A percentile compares a stretch with the other conserved stretches of the same genome.
Evolutionary conservation across 1,284 basidiomycete species (phyloP).

Genomic region (Gymnopus androsaceus): DNA sequence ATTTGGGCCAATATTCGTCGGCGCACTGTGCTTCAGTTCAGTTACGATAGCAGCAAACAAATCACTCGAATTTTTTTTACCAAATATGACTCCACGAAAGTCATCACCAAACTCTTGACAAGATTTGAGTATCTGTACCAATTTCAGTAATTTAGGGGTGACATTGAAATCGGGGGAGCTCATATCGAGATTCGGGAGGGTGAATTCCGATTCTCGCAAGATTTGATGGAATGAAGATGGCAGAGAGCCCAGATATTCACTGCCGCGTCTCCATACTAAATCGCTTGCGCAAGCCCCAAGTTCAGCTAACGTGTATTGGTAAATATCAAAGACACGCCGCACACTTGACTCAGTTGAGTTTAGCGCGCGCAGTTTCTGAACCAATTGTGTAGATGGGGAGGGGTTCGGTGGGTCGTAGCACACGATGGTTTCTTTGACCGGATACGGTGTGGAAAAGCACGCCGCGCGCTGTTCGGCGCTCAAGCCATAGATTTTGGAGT

Average conservation of each 20-base stretch:
- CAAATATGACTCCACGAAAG: constrained; percentile 69
- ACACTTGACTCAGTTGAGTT: constrained; percentile 41
- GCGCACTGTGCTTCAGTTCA: constrained; percentile 38
- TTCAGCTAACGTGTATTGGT: constrained; percentile 47
- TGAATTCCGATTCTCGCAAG: constrained; percentile 58
- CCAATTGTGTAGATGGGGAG: constrained; percentile 32
- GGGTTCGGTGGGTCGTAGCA: constrained; percentile 37
- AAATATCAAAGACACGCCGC: constrained; percentile 37
- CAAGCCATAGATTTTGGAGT: constrained; percentile 39
- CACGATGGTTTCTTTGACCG: constrained; percentile 45
- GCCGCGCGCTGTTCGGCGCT: constrained; percentile 31
- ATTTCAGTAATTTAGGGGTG: constrained; percentile 59
- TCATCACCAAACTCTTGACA: constrained; percentile 50
- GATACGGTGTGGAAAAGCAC: constrained; percentile 21
- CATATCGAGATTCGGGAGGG: constrained; percentile 58
- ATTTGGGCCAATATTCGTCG: constrained; percentile 44
- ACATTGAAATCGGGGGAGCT: constrained; percentile 61
- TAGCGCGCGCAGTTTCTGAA: constrained; percentile 35
- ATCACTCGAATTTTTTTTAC: constrained; percentile 35
- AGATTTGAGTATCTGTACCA: constrained; percentile 58
- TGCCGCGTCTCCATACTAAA: constrained; percentile 59
- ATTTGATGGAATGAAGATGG: constrained; percentile 38
- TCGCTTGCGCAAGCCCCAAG: constrained; percentile 67
- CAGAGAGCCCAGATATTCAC: constrained; percentile 36
- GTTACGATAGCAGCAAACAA: not conserved